phyloP scores from a whole-genome alignment of 108 stramenopile species.

The Skeletonema menzelii region DNA sequence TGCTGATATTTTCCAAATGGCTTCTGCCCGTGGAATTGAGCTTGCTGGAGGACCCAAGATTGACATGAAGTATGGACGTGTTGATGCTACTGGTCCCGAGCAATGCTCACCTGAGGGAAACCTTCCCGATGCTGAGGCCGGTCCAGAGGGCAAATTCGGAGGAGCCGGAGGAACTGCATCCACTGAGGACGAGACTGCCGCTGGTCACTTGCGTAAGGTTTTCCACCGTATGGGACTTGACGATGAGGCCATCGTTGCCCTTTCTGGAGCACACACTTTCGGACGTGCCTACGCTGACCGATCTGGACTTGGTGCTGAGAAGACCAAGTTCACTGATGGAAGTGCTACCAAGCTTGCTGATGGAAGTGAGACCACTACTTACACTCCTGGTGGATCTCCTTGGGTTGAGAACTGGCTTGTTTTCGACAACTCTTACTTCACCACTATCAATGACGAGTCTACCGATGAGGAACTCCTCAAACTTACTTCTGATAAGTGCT shows the following conservation, averaged over 20 bases:
- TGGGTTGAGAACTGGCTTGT: slow-evolving; percentile 80
- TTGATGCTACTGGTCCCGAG: slow-evolving; percentile 54
- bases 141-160: slow-evolving; percentile 72
- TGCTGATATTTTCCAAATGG: slow-evolving; percentile 82
- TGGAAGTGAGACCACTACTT: slow-evolving; percentile 79
- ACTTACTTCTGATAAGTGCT: slow-evolving; percentile 71
- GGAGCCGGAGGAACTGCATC: slow-evolving; percentile 59
- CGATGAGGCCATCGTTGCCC: slow-evolving; percentile 94
- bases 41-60: slow-evolving; percentile 79
- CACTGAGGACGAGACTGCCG: slow-evolving; percentile 52
- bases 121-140: slow-evolving; percentile 85
- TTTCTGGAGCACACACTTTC: slow-evolving; percentile 92
- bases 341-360: slow-evolving; percentile 72
- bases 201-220: slow-evolving; percentile 87
- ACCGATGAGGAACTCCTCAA: slow-evolving; percentile 74
- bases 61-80: slow-evolving; percentile 80
- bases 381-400: slow-evolving; percentile 84
- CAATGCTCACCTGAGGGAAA: slow-evolving; percentile 72
- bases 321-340: slow-evolving; percentile 95
- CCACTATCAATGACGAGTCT: slow-evolving; percentile 48
- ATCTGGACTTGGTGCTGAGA: slow-evolving; percentile 79
- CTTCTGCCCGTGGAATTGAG: slow-evolving; percentile 66
- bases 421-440: slow-evolving; percentile 92
- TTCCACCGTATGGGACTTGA: slow-evolving; percentile 94
- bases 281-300: slow-evolving; percentile 87